Conservation (phyloP, 2,329 filamentous ascomycete genomes). For the Monosporascus sp. region DNA sequence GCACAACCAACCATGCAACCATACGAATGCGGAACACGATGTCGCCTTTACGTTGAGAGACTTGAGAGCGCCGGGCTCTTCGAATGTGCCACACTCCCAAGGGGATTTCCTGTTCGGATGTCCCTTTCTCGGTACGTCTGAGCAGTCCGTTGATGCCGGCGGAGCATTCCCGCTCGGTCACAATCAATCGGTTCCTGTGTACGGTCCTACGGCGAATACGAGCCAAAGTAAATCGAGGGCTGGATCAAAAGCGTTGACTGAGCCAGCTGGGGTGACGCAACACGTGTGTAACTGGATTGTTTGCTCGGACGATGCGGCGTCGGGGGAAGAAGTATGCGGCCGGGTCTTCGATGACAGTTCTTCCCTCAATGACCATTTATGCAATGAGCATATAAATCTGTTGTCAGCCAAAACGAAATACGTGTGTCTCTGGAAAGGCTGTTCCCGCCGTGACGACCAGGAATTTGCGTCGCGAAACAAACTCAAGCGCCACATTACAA, state of each 20-base stretch:
- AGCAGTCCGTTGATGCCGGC: conserved; percentile 5
- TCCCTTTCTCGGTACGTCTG: conserved; percentile 5
- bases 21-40: conserved; percentile 25
- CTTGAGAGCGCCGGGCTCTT: conserved; percentile 16
- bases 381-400: conserved; percentile 16
- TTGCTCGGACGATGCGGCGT: conserved; percentile 3
- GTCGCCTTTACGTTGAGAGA: conserved; percentile 22
- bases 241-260: neutral
- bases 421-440: conserved; percentile 25
- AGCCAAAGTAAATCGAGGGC: neutral
- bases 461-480: conserved; percentile 26
- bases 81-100: conserved; percentile 7
- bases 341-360: conserved; percentile 14
- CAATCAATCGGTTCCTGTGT: neutral
- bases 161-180: conserved; percentile 5
- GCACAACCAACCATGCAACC: conserved; percentile 18
- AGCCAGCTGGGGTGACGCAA: neutral
- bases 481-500: conserved; percentile 24
- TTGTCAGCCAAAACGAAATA: conserved; percentile 22
- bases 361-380: conserved; percentile 22
- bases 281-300: conserved; percentile 21
- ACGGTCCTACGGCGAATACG: neutral
- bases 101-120: conserved; percentile 10
- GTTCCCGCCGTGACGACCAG: conserved; percentile 18
- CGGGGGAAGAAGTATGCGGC: conserved; percentile 15